These are phyloP conservation scores for Chlorella sp. DNA, from an alignment of 139 green algal genomes.

Conservation along the genomic window DNA sequence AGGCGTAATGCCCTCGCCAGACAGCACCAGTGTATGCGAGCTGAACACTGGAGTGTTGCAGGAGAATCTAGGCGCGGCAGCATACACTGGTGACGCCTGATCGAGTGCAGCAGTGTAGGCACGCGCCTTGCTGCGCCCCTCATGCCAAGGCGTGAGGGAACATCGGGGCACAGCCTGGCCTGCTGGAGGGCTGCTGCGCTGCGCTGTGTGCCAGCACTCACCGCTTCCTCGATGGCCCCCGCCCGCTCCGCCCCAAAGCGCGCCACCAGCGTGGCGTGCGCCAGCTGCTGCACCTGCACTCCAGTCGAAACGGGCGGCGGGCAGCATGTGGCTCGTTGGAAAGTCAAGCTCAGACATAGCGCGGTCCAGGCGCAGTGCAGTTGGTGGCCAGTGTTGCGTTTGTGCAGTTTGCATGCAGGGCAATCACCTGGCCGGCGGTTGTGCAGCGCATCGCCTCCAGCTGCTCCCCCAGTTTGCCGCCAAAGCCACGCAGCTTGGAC, in stretches of 20 bases:
- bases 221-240: conserved; percentile 39
- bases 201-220: conserved; percentile 10
- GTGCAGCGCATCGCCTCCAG: conserved; percentile 59
- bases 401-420: not conserved
- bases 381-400: no score
- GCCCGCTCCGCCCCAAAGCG: conserved; percentile 50
- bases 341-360: not conserved
- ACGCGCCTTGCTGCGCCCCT: no score
- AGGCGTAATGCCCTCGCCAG: no score
- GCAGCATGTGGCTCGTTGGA: not conserved
- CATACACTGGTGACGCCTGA: no score
- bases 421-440: conserved; percentile 63
- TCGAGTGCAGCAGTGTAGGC: no score
- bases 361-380: no score
- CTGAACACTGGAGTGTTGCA: no score
- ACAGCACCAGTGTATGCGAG: no score
- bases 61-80: no score
- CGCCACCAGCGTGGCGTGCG: conserved; percentile 44
- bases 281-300: conserved; percentile 48
- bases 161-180: no score
- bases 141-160: no score
- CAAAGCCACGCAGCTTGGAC: conserved; percentile 86
- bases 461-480: conserved; percentile 85
- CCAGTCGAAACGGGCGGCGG: not conserved
- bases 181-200: no score